A percentile compares a stretch with the other conserved stretches of the same genome.
Evolutionary conservation across 495 filamentous ascomycete species (phyloP).

Genomic region (Tricharina praecox): DNA sequence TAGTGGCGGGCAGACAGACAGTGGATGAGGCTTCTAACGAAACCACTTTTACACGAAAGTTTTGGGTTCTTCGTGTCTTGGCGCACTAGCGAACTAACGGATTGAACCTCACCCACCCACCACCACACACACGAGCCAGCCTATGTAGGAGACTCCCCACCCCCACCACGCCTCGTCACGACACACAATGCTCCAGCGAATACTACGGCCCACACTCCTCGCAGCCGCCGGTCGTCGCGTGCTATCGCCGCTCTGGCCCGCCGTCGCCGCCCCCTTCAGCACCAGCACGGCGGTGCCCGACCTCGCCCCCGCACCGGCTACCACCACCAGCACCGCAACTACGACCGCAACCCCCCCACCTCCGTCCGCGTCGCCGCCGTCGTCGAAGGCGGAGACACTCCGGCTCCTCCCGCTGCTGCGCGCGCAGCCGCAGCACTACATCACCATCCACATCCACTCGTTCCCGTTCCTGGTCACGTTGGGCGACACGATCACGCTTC

Average conservation of each 20-base stretch:
- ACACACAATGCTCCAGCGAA: constrained; percentile 5
- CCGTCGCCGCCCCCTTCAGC: background rate
- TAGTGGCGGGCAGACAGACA: too few species aligned
- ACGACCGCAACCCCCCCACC: constrained; percentile 1
- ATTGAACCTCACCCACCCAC: too few species aligned
- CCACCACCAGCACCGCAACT: constrained; percentile 1
- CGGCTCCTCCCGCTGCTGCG: constrained; percentile 58
- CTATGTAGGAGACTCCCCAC: background rate
- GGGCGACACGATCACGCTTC: constrained; percentile 76
- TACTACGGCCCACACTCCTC: constrained; percentile 2
- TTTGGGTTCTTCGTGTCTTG: too few species aligned
- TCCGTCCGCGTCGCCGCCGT: background rate
- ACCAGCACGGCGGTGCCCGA: background rate
- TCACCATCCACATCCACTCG: constrained; percentile 71
- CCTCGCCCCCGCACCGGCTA: background rate
- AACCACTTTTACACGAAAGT: too few species aligned
- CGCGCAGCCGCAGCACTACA: constrained; percentile 68
- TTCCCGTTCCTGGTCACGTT: constrained; percentile 75
- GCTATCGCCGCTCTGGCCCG: background rate
- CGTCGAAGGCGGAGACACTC: too few species aligned
- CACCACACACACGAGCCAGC: too few species aligned
- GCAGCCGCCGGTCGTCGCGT: too few species aligned
- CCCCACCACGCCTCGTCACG: background rate
- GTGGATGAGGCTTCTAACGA: too few species aligned
- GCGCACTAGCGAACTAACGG: too few species aligned